A percentile compares a stretch with the other conserved stretches of the same genome.
Conservation (phyloP, 2,329 filamentous ascomycete genomes). For the Trematosphaeria pertusa region DNA sequence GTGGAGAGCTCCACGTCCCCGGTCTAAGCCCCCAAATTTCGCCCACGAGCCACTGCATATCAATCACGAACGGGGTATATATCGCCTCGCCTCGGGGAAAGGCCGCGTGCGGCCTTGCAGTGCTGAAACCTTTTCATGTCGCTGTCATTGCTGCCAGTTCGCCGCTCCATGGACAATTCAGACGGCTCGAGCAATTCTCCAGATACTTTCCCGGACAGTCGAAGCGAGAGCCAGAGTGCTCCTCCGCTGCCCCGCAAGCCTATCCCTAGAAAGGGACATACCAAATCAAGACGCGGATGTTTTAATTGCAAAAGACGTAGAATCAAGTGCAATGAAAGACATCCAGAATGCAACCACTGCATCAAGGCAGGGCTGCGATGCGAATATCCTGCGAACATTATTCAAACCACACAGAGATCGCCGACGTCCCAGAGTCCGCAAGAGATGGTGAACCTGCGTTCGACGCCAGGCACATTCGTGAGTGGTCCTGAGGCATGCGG, state of each 20-base stretch:
- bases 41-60: conserved; percentile 23
- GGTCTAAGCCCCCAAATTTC: conserved; percentile 42
- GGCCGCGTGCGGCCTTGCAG: conserved; percentile 21
- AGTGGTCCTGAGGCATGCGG: conserved; percentile 23
- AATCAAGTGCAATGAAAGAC: conserved; percentile 74
- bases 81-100: conserved; percentile 26
- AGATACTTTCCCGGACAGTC: conserved; percentile 27
- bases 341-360: conserved; percentile 69
- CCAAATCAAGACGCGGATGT: conserved; percentile 70
- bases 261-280: conserved; percentile 64
- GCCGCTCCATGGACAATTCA: conserved; percentile 28
- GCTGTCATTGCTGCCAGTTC: conserved; percentile 30
- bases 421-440: conserved; percentile 31
- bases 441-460: conserved; percentile 36
- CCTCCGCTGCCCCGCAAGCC: conserved; percentile 41
- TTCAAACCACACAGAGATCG: conserved; percentile 35
- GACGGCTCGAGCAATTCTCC: conserved; percentile 43
- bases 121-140: conserved; percentile 16
- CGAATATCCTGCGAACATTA: conserved; percentile 63
- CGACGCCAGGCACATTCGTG: conserved; percentile 42
- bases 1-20: conserved; percentile 30
- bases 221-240: conserved; percentile 17
- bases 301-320: conserved; percentile 72
- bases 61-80: conserved; percentile 30
- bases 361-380: conserved; percentile 67